phyloP scores from a whole-genome alignment of 176 grass and related monocot genomes.

The Tillandsia leiboldiana region DNA sequence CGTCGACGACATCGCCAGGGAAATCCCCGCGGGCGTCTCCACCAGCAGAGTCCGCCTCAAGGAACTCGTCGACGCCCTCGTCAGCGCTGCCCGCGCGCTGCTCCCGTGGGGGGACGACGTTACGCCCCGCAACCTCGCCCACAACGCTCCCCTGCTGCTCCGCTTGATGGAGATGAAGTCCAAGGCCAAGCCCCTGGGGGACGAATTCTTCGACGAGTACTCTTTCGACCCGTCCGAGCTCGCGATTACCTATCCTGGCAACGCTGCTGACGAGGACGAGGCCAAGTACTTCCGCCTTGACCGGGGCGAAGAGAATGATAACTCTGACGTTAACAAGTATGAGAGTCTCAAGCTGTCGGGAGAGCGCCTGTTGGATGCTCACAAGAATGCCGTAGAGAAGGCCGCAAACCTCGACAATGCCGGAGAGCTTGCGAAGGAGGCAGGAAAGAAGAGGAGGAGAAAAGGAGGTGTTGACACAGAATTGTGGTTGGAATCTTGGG shows the following conservation, averaged over 20 bases:
- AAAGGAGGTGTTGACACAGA: constrained; percentile 28
- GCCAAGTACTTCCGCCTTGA: constrained; percentile 41
- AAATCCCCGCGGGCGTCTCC: constrained; percentile 28
- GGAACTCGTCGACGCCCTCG: constrained; percentile 42
- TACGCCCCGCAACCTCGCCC: constrained; percentile 43
- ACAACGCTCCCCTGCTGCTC: constrained; percentile 42
- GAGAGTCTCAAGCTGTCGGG: constrained; percentile 38
- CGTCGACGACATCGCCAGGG: constrained; percentile 39
- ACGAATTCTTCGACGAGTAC: constrained; percentile 22
- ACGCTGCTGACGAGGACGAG: constrained; percentile 15
- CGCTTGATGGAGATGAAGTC: constrained; percentile 56
- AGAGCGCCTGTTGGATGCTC: constrained; percentile 45
- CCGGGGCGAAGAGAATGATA: not conserved
- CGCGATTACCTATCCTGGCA: constrained; percentile 16
- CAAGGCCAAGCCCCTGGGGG: constrained; percentile 17
- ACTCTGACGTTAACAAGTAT: constrained; percentile 10
- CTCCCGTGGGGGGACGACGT: constrained; percentile 66
- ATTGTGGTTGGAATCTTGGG: constrained; percentile 23
- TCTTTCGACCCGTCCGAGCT: constrained; percentile 22
- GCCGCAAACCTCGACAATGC: constrained; percentile 37
- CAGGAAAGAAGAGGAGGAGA: constrained; percentile 33
- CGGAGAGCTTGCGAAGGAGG: constrained; percentile 42
- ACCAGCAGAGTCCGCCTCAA: constrained; percentile 43
- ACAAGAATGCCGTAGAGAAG: constrained; percentile 55
- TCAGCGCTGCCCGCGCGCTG: constrained; percentile 33